phyloP scores from a whole-genome alignment of 306 rosid genomes.

The Prunus dulcis region DNA sequence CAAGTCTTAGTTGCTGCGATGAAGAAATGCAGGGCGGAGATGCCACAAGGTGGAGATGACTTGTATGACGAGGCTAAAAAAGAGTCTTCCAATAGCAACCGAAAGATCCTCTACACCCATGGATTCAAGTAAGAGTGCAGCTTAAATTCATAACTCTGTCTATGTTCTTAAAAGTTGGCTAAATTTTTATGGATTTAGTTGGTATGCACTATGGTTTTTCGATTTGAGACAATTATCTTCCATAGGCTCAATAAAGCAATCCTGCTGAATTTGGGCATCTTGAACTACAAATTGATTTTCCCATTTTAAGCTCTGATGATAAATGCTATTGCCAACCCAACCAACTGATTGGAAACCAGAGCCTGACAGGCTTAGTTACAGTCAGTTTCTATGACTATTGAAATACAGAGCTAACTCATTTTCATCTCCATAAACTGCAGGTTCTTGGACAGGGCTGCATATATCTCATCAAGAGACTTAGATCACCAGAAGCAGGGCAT shows the following conservation, averaged over 20 bases:
- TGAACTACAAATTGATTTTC: too few relatives aligned
- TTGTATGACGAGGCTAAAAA: constrained; percentile 37
- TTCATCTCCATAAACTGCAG: constrained; percentile 35
- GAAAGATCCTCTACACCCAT: constrained; percentile 85
- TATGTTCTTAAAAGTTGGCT: neutral
- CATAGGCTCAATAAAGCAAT: too few relatives aligned
- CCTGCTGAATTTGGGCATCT: too few relatives aligned
- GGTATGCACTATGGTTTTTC: too few relatives aligned
- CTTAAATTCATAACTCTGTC: constrained; percentile 6
- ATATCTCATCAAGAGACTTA: constrained; percentile 70
- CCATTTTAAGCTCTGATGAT: too few relatives aligned
- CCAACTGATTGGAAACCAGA: too few relatives aligned
- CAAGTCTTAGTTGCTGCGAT: constrained; percentile 80
- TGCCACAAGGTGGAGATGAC: constrained; percentile 58
- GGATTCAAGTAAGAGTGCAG: constrained; percentile 80
- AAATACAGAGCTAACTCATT: neutral
- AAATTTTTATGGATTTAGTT: too few relatives aligned
- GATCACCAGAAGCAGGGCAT: constrained; percentile 40
- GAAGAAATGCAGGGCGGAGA: constrained; percentile 53
- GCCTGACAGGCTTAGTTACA: too few relatives aligned
- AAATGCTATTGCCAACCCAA: too few relatives aligned
- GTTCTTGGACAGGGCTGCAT: constrained; percentile 94
- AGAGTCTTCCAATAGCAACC: constrained; percentile 45
- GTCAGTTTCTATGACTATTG: neutral
- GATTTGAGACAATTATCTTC: too few relatives aligned